Evolutionary conservation across 78 protist genomes (phyloP).

Genomic region (Ministeria vibrans): DNA sequence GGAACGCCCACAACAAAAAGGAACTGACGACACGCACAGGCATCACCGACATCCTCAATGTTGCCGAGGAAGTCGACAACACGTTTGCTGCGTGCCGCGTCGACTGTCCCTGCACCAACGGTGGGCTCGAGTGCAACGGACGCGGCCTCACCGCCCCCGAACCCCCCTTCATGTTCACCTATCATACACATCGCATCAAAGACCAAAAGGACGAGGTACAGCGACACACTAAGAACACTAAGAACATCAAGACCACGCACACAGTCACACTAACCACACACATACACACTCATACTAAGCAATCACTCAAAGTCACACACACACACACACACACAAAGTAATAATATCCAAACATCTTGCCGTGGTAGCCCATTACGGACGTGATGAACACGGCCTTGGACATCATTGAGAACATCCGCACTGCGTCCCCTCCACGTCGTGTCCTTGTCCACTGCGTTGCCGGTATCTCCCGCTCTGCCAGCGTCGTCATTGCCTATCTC

Average conservation of each 20-base stretch:
- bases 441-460: constrained; percentile 25
- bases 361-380: neutral
- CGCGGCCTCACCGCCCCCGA: neutral
- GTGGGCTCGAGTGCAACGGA: neutral
- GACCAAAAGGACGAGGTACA: neutral
- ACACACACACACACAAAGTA: neutral
- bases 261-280: too few relatives aligned
- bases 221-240: too few relatives aligned
- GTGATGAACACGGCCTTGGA: neutral
- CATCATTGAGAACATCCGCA: neutral
- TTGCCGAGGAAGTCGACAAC: neutral
- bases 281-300: too few relatives aligned
- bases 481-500: neutral
- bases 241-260: too few relatives aligned
- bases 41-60: neutral
- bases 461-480: neutral
- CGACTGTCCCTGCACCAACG: neutral
- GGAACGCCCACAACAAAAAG: constrained; percentile 4
- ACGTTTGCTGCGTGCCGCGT: neutral
- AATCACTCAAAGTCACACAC: neutral
- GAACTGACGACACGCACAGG: neutral
- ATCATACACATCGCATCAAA: neutral
- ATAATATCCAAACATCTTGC: neutral
- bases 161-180: neutral
- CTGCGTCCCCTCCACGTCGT: neutral